Evolutionary conservation across 371 early-diverging fungal genomes (phyloP), one percentile per base, ranked within the genome.

Genomic region (Polyrhizophydium stewartii): DNA sequence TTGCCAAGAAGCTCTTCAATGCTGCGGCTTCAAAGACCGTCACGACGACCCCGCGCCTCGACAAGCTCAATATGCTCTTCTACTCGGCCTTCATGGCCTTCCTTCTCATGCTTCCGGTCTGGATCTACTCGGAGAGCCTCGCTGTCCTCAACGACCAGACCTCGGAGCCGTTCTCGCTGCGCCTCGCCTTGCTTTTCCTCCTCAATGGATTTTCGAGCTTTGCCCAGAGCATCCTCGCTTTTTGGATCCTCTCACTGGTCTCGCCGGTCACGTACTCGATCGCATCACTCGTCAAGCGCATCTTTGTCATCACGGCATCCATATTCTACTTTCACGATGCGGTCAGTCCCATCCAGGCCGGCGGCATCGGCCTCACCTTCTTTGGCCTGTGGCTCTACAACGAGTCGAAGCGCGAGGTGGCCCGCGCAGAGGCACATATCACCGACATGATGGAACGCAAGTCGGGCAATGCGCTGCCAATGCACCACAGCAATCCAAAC

Each of bases 241-340:
- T 93, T 68, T 85, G 85, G 31, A 82, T 94, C 16, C 74, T 93
- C 40, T 75, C 85, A 3, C 70, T 87, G 53, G 88, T 91, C 9
- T 87, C 89, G 1, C 90, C 94, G 0, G 91, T 95, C 37, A 91
- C 93, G 0, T 95, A 92, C 71, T 89, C 90, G 13, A 90, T 95
- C 61, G 87, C 90, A 9, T 88, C 89, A 13, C 78, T 95, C 58
- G 74, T 92, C 60, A 95, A 95, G 75, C 85, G 96, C 33, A 90
- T 95, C 46, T 84, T 92, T 62, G 93, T 95, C 37, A 93, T 95
- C 68, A 85, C 85, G 35, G 88, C 89, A 56, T 82, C 85, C 58
- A 90, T 95, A 43, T 40, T 92, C 7, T 95, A 89, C 82, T 92
- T 92, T 71, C 87, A 87, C 28, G 92, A 93, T 64, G 75, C 78